Evolutionary conservation across 2,329 filamentous ascomycete genomes (phyloP).

Genomic region (Stachybotrys echinatus): DNA sequence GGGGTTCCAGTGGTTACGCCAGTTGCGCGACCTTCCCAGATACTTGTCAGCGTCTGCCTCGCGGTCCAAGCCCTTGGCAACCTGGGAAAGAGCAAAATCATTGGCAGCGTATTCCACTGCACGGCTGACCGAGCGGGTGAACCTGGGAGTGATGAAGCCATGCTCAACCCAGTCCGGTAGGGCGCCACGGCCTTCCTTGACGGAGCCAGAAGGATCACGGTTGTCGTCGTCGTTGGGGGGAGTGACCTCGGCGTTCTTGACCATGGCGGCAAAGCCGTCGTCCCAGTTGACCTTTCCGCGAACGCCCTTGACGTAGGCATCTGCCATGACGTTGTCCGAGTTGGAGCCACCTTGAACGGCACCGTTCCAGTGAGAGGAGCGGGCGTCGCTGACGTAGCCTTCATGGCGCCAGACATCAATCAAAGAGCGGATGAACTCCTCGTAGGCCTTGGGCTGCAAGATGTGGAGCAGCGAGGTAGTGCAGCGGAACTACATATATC

Average conservation of each 20-base stretch:
- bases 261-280: slow-evolving; percentile 57
- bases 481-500: slow-evolving; percentile 48
- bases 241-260: slow-evolving; percentile 59
- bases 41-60: slow-evolving; percentile 50
- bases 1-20: slow-evolving; percentile 68
- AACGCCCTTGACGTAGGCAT: slow-evolving; percentile 66
- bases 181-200: slow-evolving; percentile 63
- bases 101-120: slow-evolving; percentile 65
- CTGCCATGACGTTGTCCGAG: slow-evolving; percentile 66
- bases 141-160: slow-evolving; percentile 61
- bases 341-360: slow-evolving; percentile 66
- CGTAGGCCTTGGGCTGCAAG: slow-evolving; percentile 56
- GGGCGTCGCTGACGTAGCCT: slow-evolving; percentile 59
- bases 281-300: slow-evolving; percentile 59
- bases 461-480: slow-evolving; percentile 61
- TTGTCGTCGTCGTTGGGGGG: slow-evolving; percentile 56
- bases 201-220: slow-evolving; percentile 53
- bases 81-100: slow-evolving; percentile 62
- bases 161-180: slow-evolving; percentile 62
- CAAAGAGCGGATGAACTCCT: slow-evolving; percentile 61
- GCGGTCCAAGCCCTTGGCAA: slow-evolving; percentile 54
- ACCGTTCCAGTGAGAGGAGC: slow-evolving; percentile 65
- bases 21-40: slow-evolving; percentile 59
- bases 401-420: slow-evolving; percentile 64
- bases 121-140: slow-evolving; percentile 55